A percentile compares a stretch with the other conserved stretches of the same genome.
Evolutionary conservation across 1,284 basidiomycete genomes (phyloP).

Genomic region (Leccinum griseonigrum): DNA sequence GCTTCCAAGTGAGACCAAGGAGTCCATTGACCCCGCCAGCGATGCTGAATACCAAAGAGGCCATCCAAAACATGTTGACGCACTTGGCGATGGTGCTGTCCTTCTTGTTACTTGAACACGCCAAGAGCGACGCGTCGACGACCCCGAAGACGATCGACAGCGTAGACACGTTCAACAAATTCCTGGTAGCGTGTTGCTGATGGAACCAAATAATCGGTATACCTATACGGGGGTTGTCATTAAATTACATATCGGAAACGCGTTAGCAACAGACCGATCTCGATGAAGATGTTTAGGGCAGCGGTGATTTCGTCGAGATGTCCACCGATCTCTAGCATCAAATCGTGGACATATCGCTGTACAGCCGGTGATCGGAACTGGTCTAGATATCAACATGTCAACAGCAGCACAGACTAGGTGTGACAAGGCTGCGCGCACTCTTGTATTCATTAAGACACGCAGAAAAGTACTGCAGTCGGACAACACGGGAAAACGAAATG

Average conservation of each 20-base stretch:
- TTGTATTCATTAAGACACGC: conserved; percentile 30
- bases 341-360: conserved; percentile 54
- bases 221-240: conserved; percentile 35
- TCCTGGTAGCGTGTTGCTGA: conserved; percentile 51
- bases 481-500: background rate
- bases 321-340: conserved; percentile 48
- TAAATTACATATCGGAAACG: background rate
- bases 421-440: conserved; percentile 5
- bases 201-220: conserved; percentile 59
- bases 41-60: conserved; percentile 58
- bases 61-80: conserved; percentile 62
- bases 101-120: conserved; percentile 39
- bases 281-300: conserved; percentile 48
- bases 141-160: conserved; percentile 59
- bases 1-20: conserved; percentile 56
- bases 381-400: conserved; percentile 12
- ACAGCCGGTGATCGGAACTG: conserved; percentile 53
- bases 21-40: conserved; percentile 58
- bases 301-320: conserved; percentile 52
- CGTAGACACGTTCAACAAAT: conserved; percentile 53
- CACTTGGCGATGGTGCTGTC: conserved; percentile 26
- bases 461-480: conserved; percentile 28
- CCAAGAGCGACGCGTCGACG: conserved; percentile 53
- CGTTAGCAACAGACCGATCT: conserved; percentile 41
- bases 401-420: conserved; percentile 15